phyloP scores from a whole-genome alignment of 495 filamentous ascomycete species.

The Hyaloscypha hepaticicola region DNA sequence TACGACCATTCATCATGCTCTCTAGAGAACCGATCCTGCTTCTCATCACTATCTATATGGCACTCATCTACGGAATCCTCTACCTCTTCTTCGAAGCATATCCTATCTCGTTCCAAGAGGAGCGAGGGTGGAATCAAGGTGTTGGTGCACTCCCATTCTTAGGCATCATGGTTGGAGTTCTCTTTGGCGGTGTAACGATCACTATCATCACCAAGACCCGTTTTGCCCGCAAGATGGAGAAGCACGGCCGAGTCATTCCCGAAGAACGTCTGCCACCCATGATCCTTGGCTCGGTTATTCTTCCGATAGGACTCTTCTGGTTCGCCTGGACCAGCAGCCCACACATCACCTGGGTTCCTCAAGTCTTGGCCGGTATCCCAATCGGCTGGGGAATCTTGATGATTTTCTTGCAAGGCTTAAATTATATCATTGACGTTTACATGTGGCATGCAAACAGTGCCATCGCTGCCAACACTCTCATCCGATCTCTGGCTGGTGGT shows the following conservation, averaged over 20 bases:
- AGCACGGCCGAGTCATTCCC: slow-evolving; percentile 54
- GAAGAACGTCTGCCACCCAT: slow-evolving; percentile 82
- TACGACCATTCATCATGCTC: slow-evolving; percentile 49
- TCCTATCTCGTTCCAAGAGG: slow-evolving; percentile 70
- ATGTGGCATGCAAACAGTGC: slow-evolving; percentile 61
- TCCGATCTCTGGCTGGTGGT: slow-evolving; percentile 62
- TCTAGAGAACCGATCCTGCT: slow-evolving; percentile 70
- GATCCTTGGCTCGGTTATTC: slow-evolving; percentile 77
- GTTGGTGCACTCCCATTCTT: slow-evolving; percentile 81
- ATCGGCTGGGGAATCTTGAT: slow-evolving; percentile 71
- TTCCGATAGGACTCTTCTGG: slow-evolving; percentile 53
- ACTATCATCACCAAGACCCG: slow-evolving; percentile 59
- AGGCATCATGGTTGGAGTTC: slow-evolving; percentile 63
- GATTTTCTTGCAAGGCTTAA: slow-evolving; percentile 30
- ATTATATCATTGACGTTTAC: slow-evolving; percentile 67
- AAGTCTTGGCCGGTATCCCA: slow-evolving; percentile 67
- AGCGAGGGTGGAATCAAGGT: slow-evolving; percentile 67
- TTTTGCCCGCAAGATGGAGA: slow-evolving; percentile 50
- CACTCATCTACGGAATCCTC: slow-evolving; percentile 54
- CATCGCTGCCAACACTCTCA: slow-evolving; percentile 68
- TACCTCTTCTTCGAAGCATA: slow-evolving; percentile 70
- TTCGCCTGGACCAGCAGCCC: slow-evolving; percentile 80
- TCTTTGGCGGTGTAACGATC: slow-evolving; percentile 60
- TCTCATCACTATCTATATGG: slow-evolving; percentile 62
- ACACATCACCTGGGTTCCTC: slow-evolving; percentile 64